phyloP scores from a whole-genome alignment of 139 green algal species.

The Picochlorum sp. region DNA sequence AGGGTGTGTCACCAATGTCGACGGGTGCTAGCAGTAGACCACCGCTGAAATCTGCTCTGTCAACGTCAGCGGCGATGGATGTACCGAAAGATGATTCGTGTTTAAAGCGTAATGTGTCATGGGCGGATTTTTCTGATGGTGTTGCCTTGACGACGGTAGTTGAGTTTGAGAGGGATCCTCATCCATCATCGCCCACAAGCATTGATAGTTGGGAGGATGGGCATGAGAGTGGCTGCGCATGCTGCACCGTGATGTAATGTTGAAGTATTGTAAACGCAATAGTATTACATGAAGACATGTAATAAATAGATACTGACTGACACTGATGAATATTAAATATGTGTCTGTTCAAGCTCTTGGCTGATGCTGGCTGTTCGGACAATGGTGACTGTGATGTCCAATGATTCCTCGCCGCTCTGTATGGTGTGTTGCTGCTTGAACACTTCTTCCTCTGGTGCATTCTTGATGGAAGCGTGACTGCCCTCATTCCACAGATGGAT shows the following conservation, averaged over 20 bases:
- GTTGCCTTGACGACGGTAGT: background rate
- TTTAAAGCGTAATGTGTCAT: conserved; percentile 10
- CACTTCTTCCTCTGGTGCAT: too few relatives aligned
- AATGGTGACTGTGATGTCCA: too few relatives aligned
- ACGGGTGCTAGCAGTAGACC: too few relatives aligned
- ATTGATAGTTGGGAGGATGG: conserved; percentile 6
- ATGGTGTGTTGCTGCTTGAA: too few relatives aligned
- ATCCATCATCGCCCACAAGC: conserved; percentile 4
- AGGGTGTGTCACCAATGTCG: too few relatives aligned
- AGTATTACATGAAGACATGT: background rate
- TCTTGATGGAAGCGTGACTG: too few relatives aligned
- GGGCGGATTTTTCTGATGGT: conserved; percentile 12
- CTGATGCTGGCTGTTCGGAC: too few relatives aligned
- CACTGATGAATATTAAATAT: background rate
- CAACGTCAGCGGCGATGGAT: background rate
- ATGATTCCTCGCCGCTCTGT: background rate
- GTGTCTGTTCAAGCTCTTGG: background rate
- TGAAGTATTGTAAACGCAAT: background rate
- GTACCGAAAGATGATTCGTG: background rate
- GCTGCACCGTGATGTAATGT: background rate
- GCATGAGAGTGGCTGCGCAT: conserved; percentile 1
- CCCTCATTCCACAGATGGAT: background rate
- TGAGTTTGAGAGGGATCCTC: conserved; percentile 1
- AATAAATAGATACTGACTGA: background rate
- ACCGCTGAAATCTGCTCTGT: conserved; percentile 1